phyloP scores from a whole-genome alignment of 192 early-diverging fungal species.

The Mortierella hygrophila region DNA sequence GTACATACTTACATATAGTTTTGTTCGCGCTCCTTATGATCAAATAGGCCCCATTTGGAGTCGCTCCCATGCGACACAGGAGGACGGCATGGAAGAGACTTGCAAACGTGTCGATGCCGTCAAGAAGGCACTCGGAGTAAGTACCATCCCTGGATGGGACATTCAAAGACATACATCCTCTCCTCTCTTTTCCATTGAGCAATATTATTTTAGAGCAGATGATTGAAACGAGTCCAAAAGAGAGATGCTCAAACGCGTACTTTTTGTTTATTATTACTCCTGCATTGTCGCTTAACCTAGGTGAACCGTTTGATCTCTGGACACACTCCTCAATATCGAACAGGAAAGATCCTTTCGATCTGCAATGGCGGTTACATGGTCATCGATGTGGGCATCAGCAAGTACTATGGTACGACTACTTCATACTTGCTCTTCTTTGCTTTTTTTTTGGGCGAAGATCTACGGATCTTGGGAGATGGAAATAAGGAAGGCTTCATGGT shows the following conservation, averaged over 20 bases:
- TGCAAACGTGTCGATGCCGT: slow-evolving; percentile 35
- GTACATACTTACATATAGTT: neutral
- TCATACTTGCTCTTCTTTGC: no score
- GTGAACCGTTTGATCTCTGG: slow-evolving; percentile 80
- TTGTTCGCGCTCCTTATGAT: neutral
- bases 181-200: neutral
- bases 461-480: neutral
- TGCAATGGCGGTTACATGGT: slow-evolving; percentile 73
- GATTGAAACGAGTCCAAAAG: neutral
- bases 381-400: slow-evolving; percentile 82
- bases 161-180: neutral
- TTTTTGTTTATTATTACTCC: neutral
- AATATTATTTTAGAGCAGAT: neutral
- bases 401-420: slow-evolving; percentile 63
- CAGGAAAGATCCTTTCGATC: slow-evolving; percentile 68
- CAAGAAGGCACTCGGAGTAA: slow-evolving; percentile 49
- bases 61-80: slow-evolving; percentile 28
- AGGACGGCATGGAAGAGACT: slow-evolving; percentile 30
- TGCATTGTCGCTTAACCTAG: slow-evolving; percentile 22
- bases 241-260: neutral
- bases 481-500: neutral
- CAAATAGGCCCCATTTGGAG: slow-evolving; percentile 47
- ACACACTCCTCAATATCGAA: slow-evolving; percentile 71
- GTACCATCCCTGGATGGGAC: neutral
- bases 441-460: neutral